Conservation (phyloP, 805 yeast genomes). For the Kodamaea jinghongensis region DNA sequence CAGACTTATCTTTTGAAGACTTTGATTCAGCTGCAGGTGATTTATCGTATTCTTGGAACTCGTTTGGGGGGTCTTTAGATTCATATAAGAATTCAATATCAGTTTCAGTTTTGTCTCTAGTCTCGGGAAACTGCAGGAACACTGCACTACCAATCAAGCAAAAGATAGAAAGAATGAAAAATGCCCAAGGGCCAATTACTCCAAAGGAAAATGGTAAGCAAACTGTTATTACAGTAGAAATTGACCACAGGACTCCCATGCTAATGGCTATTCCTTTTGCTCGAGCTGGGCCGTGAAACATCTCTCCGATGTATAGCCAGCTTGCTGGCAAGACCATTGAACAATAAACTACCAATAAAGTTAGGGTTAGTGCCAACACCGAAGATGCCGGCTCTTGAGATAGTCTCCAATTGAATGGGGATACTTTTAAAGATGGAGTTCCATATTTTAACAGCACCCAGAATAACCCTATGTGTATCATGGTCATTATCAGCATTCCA, state of each 20-base stretch:
- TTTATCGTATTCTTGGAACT: no score
- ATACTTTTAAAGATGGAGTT: slow-evolving; percentile 20
- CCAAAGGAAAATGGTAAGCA: slow-evolving; percentile 39
- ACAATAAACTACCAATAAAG: slow-evolving; percentile 46
- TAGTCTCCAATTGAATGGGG: slow-evolving; percentile 27
- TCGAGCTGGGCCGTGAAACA: slow-evolving; percentile 44
- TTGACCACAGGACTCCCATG: slow-evolving; percentile 45
- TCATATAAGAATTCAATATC: slow-evolving; percentile 20
- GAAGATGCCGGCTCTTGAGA: slow-evolving; percentile 39
- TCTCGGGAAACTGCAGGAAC: slow-evolving; percentile 43
- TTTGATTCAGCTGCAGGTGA: not conserved
- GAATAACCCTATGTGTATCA: slow-evolving; percentile 34
- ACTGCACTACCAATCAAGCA: slow-evolving; percentile 32
- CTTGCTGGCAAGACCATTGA: slow-evolving; percentile 46
- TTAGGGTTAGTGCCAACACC: slow-evolving; percentile 42
- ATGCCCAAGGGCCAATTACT: slow-evolving; percentile 37
- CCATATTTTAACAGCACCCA: slow-evolving; percentile 35
- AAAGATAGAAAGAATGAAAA: slow-evolving; percentile 33
- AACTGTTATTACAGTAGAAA: slow-evolving; percentile 36
- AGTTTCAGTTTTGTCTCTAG: slow-evolving; percentile 26
- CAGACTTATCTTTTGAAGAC: slow-evolving; percentile 1
- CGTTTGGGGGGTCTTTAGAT: not conserved
- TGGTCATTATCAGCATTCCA: slow-evolving; percentile 39
- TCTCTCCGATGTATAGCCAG: slow-evolving; percentile 50
- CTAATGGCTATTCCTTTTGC: slow-evolving; percentile 47